Base-by-base conservation (phyloP, 1,284 basidiomycete genomes). In the Naganishia sp. region DNA sequence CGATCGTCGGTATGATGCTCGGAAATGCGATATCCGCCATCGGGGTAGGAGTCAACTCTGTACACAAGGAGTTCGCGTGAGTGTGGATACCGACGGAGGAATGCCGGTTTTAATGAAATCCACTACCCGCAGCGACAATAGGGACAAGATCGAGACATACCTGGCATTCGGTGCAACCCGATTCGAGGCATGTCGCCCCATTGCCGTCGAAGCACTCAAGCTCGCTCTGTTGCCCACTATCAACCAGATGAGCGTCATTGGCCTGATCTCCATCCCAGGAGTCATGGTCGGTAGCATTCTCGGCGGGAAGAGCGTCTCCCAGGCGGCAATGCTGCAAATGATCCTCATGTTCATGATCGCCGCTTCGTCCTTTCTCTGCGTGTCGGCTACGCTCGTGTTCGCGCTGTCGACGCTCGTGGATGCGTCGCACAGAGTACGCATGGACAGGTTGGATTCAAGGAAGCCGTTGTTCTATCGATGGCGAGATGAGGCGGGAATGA, bases 241-340 rank as follows among this genome's bases (percentile, higher is more conserved):
- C 72, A 93, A 90, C 75, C 87, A 87, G 78, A 90, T 93, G 88
- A 90, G 89, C 74, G 88, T 92, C 53, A 83, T 90, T 21, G 90
- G 90, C 6, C 86, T 92, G 60, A 91, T 92, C 66, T 78, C 76
- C 3, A 82, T 81, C 49, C 81, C 80, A 15, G 85, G 88, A 1
- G 91, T 91, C 89, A 92, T 93, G 90, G 92, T 89, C 0, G 90
- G 91, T 71, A 90, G 90, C 0, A 89, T 93, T 69, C 86, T 93
- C 18, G 91, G 90, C 25, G 91, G 90, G 0, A 86, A 89, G 42
- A 87, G 87, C 36, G 89, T 93, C 56, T 84, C 90, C 55, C 90
- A 92, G 78, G 91, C 91, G 0, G 89, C 90, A 0, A 86, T 87
- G 59, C 79, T 93, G 11, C 91, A 93, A 74, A 92, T 91, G 88